Conservation (phyloP, 306 rosid species). For the Crotalaria pallida region DNA sequence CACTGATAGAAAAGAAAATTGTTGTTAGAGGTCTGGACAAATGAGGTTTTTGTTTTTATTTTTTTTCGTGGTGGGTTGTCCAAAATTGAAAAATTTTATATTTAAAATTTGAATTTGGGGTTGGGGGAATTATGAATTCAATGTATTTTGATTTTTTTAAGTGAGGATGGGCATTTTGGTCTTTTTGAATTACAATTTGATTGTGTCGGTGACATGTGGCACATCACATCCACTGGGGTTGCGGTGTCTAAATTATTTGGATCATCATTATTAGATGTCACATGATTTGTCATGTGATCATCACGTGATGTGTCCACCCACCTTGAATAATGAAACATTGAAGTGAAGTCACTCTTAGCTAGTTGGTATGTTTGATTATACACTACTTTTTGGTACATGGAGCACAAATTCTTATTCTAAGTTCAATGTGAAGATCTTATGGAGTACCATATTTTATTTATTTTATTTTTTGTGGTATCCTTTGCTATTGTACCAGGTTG, state of each 20-base stretch:
- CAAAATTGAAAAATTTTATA: not conserved
- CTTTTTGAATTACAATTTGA: not conserved
- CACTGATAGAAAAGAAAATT: too few species aligned
- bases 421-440: not conserved
- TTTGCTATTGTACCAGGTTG: not conserved
- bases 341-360: not conserved
- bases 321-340: not conserved
- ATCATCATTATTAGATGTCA: slow-evolving; percentile 36
- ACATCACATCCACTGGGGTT: slow-evolving; percentile 12
- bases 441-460: not conserved
- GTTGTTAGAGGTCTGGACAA: too few species aligned
- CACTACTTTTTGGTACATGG: not conserved
- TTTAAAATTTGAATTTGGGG: not conserved
- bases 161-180: not conserved
- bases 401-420: slow-evolving; percentile 23
- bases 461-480: not conserved
- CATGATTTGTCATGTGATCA: slow-evolving; percentile 36
- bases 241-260: slow-evolving; percentile 20
- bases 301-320: slow-evolving; percentile 22
- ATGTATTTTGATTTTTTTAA: not conserved
- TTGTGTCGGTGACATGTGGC: slow-evolving; percentile 37
- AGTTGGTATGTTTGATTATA: not conserved
- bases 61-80: not conserved
- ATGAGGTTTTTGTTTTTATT: not conserved
- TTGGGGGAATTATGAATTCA: not conserved